Evolutionary conservation across 2,329 filamentous ascomycete species (phyloP), one percentile per base, ranked within the genome.

Genomic region (Podosphaera fusca): DNA sequence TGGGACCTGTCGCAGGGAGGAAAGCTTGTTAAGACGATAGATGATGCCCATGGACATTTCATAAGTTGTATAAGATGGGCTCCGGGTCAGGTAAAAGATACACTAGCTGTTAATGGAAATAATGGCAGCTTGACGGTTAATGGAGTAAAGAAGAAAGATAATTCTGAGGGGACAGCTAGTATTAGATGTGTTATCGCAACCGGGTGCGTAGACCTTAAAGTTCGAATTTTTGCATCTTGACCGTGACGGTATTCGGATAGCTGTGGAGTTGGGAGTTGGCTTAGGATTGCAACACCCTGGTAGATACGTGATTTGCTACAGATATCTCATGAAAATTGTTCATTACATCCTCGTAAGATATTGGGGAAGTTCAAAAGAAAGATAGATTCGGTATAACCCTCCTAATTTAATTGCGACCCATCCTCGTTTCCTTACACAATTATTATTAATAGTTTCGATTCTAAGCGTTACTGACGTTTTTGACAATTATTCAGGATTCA

Each of bases 1-100:
- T 96, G 90, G 90, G 90, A 96, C 71, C 73, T 96, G 33, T 77
- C 78, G 33, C 90, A 96, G 67, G 88, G 94, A 68, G 87, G 86
- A 47, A 89, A 88, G 65, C 90, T 87, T 64, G 87, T 95, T 62
- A 90, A 90, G 69, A 82, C 80, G 0, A 72, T 96, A 14, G 75
- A 76, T 42, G 85, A 87, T 60, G 81, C 81, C 0, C 88, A 94
- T 67, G 81, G 77, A 3, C 87, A 88, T 66, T 95, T 96, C 65
- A 79, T 95, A 55, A 88, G 80, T 59, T 90, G 85, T 66, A 74
- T 95, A 64, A 73, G 87, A 60, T 96, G 90, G 89, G 90, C 88
- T 1, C 89, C 89, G 0, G 80, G 80, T 45, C 73, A 86, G 31
- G 73, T 79, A 59, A 86, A 84, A 64, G 79, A 85, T 59, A 71